phyloP scores from a whole-genome alignment of 1,139 yeast species.

The Pneumocystis canis region DNA sequence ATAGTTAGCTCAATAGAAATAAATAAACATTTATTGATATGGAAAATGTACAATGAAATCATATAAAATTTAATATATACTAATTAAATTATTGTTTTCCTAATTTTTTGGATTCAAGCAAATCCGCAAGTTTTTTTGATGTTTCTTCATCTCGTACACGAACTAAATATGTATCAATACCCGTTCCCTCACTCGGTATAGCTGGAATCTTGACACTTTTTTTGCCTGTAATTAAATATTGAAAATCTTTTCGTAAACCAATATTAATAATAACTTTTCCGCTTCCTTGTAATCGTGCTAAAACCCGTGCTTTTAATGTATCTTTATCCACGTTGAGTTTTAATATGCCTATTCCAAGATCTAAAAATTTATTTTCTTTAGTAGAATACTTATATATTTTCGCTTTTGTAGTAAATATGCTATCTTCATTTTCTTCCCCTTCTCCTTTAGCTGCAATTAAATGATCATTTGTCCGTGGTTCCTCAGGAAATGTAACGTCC shows the following conservation, averaged over 20 bases:
- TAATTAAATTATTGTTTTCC: background rate
- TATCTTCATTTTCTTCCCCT: conserved; percentile 76
- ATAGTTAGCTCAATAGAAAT: background rate
- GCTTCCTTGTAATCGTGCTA: conserved; percentile 80
- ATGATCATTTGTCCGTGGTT: conserved; percentile 15
- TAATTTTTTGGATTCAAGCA: background rate
- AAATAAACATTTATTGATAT: background rate
- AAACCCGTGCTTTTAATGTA: conserved; percentile 49
- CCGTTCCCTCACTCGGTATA: conserved; percentile 29
- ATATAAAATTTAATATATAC: background rate
- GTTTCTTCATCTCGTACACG: conserved; percentile 61
- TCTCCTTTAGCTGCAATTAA: conserved; percentile 39
- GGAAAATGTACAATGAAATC: background rate
- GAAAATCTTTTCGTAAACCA: conserved; percentile 21
- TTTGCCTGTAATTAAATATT: conserved; percentile 25
- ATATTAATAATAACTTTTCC: conserved; percentile 63
- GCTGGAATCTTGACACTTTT: conserved; percentile 47
- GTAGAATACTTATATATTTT: conserved; percentile 38
- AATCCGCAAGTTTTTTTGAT: conserved; percentile 38
- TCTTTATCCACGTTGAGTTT: conserved; percentile 52
- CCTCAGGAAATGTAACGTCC: conserved; percentile 7
- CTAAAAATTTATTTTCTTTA: conserved; percentile 35
- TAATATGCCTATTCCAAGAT: conserved; percentile 71
- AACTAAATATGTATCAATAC: conserved; percentile 46
- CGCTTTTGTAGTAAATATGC: conserved; percentile 49